phyloP scores from a whole-genome alignment of 176 grass and related monocot species.

The Carex cristatella region DNA sequence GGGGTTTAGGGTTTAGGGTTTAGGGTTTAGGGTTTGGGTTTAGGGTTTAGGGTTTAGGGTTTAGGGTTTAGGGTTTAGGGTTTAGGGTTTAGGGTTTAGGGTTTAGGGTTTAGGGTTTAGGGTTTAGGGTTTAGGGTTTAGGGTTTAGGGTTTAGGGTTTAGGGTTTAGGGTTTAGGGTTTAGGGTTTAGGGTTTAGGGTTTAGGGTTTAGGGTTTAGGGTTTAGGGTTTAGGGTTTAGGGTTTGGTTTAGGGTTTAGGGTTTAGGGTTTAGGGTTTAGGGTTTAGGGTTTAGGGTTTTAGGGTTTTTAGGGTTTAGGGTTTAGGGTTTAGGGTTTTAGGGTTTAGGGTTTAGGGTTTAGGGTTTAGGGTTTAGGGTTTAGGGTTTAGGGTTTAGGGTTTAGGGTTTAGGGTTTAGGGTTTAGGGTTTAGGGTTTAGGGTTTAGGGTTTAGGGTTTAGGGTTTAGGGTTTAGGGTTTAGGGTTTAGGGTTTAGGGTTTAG shows the following conservation, averaged over 20 bases:
- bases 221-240: conserved; percentile 18
- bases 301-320: not conserved
- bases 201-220: conserved; percentile 15
- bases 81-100: not conserved
- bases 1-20: conserved; percentile 20
- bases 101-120: not conserved
- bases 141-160: conserved; percentile 16
- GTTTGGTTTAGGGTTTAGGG: not conserved
- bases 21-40: conserved; percentile 18
- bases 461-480: not conserved
- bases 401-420: not conserved
- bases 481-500: not conserved
- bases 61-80: conserved; percentile 13
- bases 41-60: conserved; percentile 10
- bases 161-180: conserved; percentile 18
- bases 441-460: not conserved
- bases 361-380: not conserved
- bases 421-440: not conserved
- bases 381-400: not conserved
- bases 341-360: conserved; percentile 17
- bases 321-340: not conserved
- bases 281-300: not conserved
- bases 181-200: conserved; percentile 18
- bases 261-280: not conserved
- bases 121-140: conserved; percentile 11